Evolutionary conservation across 257 asterid genomes (phyloP), one percentile per base, ranked within the genome.

Genomic region (Penstemon davidsonii): DNA sequence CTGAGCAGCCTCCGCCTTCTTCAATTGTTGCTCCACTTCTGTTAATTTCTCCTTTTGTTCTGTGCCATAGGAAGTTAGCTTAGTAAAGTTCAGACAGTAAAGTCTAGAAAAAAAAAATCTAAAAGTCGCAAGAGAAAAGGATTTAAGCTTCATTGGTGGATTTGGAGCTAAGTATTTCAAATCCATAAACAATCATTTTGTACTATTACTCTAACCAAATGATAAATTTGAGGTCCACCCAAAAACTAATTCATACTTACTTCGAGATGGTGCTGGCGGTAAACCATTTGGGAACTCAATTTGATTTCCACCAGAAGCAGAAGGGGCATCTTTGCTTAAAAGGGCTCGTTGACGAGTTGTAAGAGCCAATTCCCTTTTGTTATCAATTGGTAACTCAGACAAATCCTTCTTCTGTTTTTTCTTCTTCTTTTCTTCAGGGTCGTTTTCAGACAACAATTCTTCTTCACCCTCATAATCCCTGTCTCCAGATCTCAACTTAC

Each of bases 311-410:
- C 80, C 75, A 38, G 89, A 68, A 37, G 75, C 62, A 54, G 84
- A 73, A 40, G 88, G 73, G 64, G 79, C 71, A 67, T 81, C 94
- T 72, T 81, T 87, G 75, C 85, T 83, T 66, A 83, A 72, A 52
- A 87, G 90, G 70, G 97, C 95, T 55, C 87, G 82, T 64, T 94
- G 99, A 54, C 99, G 99, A 40, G 93, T 86, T 8, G 99, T 94
- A 56, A 94, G 94, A 73, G 88, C 77, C 60, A 87, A 75, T 72
- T 94, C 96, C 76, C 85, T 90, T 81, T 84, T 85, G 79, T 61
- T 85, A 74, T 94, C 96, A 12, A 77, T 54, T 7, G 83, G 88
- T 59, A 87, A 79, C 72, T 81, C 88, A 8, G 88, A 81, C 52
- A 71, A 65, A 75, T 86, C 96, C 82, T 79, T 88, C 79, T 73